Evolutionary conservation across 1,284 basidiomycete species (phyloP), one percentile per base, ranked within the genome.

Genomic region (Papiliotrema fonsecae): DNA sequence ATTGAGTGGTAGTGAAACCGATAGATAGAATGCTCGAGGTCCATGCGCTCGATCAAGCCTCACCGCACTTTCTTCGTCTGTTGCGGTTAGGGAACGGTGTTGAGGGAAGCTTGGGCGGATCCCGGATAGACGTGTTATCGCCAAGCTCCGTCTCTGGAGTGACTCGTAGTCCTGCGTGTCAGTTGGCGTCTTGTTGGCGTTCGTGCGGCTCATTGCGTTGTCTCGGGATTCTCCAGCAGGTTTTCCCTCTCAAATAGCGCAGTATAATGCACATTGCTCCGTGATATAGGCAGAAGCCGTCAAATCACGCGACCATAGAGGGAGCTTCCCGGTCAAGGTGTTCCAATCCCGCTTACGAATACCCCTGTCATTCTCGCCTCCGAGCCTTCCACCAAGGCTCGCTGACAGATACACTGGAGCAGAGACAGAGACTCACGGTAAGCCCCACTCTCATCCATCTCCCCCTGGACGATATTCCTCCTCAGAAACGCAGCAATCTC

Each of bases 401-500:
- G 14, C 7, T 5, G 6, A 6, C 21, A 26, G 32, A 36, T 11
- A 45, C 43, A 6, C 34, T 45, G 21, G 37, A 22, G 19, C 19
- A 40, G 43, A 16, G 34, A 26, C 13, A 11, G 34, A 27, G 10
- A 70, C 69, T 57, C 56, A 69, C 68, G 54, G 41, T 60, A 70
- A 6, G 53, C 46, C 3, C 65, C 66, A 26, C 49, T 47, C 28
- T 69, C 66, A 26, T 62, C 57, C 50, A 60, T 48, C 24, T 52
- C 54, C 19, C 72, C 72, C 52, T 74, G 72, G 14, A 74, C 72
- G 28, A 74, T 66, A 52, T 74, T 74, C 45, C 53, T 56, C 45
- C 64, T 54, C 42, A 74, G 40, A 27, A 71, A 72, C 46, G 49
- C 31, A 6, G 72, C 72, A 21, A 72, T 64, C 44, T 73, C 70